A percentile compares a stretch with the other conserved stretches of the same genome.
phyloP scores from a whole-genome alignment of 2,329 filamentous ascomycete genomes.

The Emydomyces testavorans region DNA sequence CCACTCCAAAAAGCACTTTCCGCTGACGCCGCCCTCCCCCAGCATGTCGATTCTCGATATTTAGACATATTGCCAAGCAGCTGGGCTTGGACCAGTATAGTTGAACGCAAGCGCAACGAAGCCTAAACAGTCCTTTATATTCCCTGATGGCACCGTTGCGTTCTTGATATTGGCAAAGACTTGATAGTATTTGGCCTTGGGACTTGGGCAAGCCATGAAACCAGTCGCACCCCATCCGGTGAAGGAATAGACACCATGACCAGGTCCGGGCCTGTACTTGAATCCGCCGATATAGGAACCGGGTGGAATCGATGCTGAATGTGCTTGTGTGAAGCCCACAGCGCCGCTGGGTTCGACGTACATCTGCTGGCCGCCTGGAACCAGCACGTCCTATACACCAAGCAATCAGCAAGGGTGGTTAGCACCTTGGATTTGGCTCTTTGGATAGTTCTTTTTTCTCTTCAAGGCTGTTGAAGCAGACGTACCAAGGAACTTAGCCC shows the following conservation, averaged over 20 bases:
- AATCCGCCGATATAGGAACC: slow-evolving; percentile 45
- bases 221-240: slow-evolving; percentile 28
- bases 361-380: slow-evolving; percentile 53
- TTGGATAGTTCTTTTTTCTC: too few relatives aligned
- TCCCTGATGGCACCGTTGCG: slow-evolving; percentile 31
- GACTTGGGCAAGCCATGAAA: slow-evolving; percentile 36
- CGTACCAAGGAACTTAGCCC: slow-evolving; percentile 29
- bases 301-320: slow-evolving; percentile 42
- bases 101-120: slow-evolving; percentile 30
- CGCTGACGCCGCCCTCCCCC: neutral
- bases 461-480: slow-evolving; percentile 15
- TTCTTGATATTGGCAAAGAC: slow-evolving; percentile 34
- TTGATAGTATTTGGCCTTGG: slow-evolving; percentile 26
- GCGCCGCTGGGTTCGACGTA: slow-evolving; percentile 46
- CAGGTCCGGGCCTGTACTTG: slow-evolving; percentile 25
- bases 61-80: slow-evolving; percentile 36
- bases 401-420: slow-evolving; percentile 13
- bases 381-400: slow-evolving; percentile 35
- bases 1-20: too few relatives aligned
- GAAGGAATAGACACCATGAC: slow-evolving; percentile 25
- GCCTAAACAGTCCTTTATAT: slow-evolving; percentile 29
- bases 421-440: too few relatives aligned
- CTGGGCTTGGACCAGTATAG: slow-evolving; percentile 19
- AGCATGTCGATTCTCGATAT: neutral
- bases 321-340: slow-evolving; percentile 46